Percentiles rank a stretch among this genome's conserved stretches.
These are phyloP conservation scores for Blepharisma undulans DNA, from an alignment of 169 alveolate genomes.

Conservation along the genomic window DNA sequence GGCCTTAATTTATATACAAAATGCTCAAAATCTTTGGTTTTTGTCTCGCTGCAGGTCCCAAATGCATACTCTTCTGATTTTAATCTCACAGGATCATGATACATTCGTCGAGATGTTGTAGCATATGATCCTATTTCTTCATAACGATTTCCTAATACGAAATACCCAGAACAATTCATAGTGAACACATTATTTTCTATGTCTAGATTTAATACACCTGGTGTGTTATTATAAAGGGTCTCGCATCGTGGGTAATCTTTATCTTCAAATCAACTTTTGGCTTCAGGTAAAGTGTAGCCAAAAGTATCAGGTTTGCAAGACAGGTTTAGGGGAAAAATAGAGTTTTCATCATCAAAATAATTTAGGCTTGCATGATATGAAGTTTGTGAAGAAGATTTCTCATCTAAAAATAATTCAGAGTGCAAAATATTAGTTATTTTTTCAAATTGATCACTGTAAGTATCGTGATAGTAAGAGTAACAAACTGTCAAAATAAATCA, in stretches of 20 bases:
- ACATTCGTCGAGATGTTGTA: background rate
- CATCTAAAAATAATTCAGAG: background rate
- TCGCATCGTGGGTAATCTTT: background rate
- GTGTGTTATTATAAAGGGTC: background rate
- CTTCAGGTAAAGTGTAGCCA: background rate
- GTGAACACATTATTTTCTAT: background rate
- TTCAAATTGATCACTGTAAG: background rate
- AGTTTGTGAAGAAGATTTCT: background rate
- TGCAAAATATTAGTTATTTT: background rate
- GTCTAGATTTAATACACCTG: background rate
- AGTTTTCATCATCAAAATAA: background rate
- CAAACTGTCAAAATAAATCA: background rate
- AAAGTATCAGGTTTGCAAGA: background rate
- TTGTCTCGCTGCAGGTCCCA: background rate
- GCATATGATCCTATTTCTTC: background rate
- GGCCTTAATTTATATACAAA: background rate
- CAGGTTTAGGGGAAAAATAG: background rate
- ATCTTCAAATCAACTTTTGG: background rate
- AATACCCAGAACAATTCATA: slow-evolving; percentile 12
- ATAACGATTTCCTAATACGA: background rate
- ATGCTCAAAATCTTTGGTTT: background rate
- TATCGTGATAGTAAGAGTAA: background rate
- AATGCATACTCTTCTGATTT: slow-evolving; percentile 8
- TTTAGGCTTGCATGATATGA: background rate
- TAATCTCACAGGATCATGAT: background rate